Base-by-base conservation (phyloP, 202 grass and related monocot genomes). In the Eragrostis tef region DNA sequence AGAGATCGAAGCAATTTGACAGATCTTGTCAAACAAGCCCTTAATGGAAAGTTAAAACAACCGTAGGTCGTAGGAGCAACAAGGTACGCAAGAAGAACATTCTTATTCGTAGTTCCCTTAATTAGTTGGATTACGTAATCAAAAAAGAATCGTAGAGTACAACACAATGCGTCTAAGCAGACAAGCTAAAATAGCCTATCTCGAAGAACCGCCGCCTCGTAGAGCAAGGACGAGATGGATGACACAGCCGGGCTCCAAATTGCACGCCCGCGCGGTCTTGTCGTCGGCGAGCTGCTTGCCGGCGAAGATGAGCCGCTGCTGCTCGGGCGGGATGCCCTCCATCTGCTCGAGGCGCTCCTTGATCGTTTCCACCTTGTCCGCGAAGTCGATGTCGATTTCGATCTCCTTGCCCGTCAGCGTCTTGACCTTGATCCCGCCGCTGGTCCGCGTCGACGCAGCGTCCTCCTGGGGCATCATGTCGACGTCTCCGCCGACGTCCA, bases 291-390 rank as follows among this genome's bases (percentile, higher is more conserved):
- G 56, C 54, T 64, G 68, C 11, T 50, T 63, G 79, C 57, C 68
- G 26, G 12, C 57, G 17, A 64, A 11, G 68, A 82, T 42, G 56
- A 82, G 79, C 56, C 67, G 68, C 67, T 72, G 79, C 67, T 72
- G 67, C 54, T 15, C 43, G 43, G 79, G 43, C 67, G 67, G 68
- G 79, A 82, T 73, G 56, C 79, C 68, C n/a, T 20, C 17, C 25
- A 6, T 1, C 59, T 64, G 25, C 59, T 9, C 10, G 43, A 78
- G 19, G 56, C 43, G 57, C 79, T 51, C 43, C 79, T 82, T 82
- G 53, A 73, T 73, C 54, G 13, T 11, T 1, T 1, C 26, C 68
- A 82, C 68, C 4, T 63, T 29, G 79, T 51, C 2, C 57, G 25
- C 41, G 16, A 11, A 26, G 49, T 24, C 27, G 19, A 51, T 46